These are phyloP conservation scores for Coniosporium tulheliwenetii DNA, from an alignment of 2,329 filamentous ascomycete species.

Conservation along the genomic window DNA sequence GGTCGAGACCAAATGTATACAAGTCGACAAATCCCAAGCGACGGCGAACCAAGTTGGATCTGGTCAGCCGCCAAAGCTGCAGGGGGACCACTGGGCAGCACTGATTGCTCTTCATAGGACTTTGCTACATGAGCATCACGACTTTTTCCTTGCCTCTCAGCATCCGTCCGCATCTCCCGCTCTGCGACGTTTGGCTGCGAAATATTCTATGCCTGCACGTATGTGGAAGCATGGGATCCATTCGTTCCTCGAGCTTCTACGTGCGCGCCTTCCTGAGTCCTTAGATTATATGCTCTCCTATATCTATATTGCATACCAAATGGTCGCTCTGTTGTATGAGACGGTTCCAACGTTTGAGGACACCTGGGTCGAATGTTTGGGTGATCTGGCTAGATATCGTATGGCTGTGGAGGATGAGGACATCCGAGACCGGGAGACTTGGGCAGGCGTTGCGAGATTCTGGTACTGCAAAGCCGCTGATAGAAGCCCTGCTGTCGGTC, in stretches of 20 bases:
- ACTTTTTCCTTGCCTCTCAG: conserved; percentile 64
- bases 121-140: conserved; percentile 27
- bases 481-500: conserved; percentile 55
- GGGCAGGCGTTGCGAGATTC: conserved; percentile 62
- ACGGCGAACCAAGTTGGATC: conserved; percentile 34
- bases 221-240: conserved; percentile 92
- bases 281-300: conserved; percentile 84
- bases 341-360: conserved; percentile 70
- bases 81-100: conserved; percentile 66
- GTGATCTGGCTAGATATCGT: conserved; percentile 68
- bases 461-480: conserved; percentile 82
- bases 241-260: conserved; percentile 30
- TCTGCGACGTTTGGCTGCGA: conserved; percentile 52
- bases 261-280: conserved; percentile 58
- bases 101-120: conserved; percentile 71
- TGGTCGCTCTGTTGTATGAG: conserved; percentile 77
- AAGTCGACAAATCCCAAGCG: conserved; percentile 54
- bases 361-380: conserved; percentile 88
- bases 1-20: conserved; percentile 77
- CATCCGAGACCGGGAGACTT: conserved; percentile 57
- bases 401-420: conserved; percentile 89
- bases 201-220: conserved; percentile 80
- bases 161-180: conserved; percentile 62
- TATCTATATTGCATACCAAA: conserved; percentile 76
- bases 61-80: conserved; percentile 25